These are phyloP conservation scores for Taphrina wiesneri DNA, from an alignment of 1,139 yeast genomes.

Conservation along the genomic window DNA sequence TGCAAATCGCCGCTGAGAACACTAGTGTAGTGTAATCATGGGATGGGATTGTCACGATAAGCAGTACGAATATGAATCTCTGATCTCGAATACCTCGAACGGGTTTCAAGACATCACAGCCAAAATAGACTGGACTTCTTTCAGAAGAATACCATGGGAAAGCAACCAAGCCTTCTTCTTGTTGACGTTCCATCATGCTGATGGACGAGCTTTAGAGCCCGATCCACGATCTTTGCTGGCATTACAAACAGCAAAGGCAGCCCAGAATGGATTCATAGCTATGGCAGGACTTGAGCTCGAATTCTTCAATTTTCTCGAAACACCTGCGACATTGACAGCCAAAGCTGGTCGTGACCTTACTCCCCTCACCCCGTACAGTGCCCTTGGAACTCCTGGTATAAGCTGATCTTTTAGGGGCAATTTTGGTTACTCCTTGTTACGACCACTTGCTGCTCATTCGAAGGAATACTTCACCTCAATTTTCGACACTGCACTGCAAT, in stretches of 20 bases:
- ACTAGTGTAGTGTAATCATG: conserved; percentile 43
- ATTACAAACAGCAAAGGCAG: conserved; percentile 38
- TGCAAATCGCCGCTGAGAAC: not conserved
- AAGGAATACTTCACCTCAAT: conserved; percentile 45
- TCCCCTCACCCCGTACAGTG: conserved; percentile 47
- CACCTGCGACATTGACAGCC: conserved; percentile 42
- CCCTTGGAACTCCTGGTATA: not conserved
- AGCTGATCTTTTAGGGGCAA: conserved; percentile 10
- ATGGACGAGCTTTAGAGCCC: conserved; percentile 44
- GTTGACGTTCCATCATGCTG: conserved; percentile 43
- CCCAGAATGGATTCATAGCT: conserved; percentile 35
- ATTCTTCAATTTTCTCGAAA: conserved; percentile 46
- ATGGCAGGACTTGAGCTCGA: conserved; percentile 48
- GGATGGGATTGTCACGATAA: conserved; percentile 49
- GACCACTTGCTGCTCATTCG: conserved; percentile 43
- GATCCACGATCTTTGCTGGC: conserved; percentile 45
- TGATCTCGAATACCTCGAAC: conserved; percentile 44
- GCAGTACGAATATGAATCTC: conserved; percentile 43
- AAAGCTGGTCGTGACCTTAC: conserved; percentile 43
- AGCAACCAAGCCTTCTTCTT: conserved; percentile 44
- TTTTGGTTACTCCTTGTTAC: conserved; percentile 47
- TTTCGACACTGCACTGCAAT: conserved; percentile 41
- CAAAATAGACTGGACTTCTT: conserved; percentile 42
- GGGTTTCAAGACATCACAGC: conserved; percentile 47
- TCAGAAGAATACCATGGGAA: conserved; percentile 46